Conservation (phyloP, 2,329 filamentous ascomycete genomes). For the Rhynchosporium secalis region DNA sequence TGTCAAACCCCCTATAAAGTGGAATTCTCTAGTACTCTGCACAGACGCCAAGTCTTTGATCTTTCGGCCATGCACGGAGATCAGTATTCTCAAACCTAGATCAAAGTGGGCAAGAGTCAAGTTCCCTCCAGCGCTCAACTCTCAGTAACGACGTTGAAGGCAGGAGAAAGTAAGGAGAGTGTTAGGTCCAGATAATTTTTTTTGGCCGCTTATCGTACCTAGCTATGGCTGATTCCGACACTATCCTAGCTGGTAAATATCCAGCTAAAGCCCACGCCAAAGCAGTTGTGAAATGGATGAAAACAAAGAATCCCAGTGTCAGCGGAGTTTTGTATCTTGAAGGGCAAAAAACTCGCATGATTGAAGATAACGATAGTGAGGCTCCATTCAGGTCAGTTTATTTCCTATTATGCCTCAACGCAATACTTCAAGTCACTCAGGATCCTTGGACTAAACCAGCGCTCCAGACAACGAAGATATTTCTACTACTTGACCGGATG, state of each 20-base stretch:
- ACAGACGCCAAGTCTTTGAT: too few relatives aligned
- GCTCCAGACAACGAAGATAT: constrained; percentile 74
- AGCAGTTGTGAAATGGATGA: constrained; percentile 78
- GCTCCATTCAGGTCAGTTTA: constrained; percentile 69
- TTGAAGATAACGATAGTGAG: constrained; percentile 86
- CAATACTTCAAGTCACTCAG: not conserved
- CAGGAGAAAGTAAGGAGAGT: too few relatives aligned
- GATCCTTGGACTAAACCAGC: constrained; percentile 6
- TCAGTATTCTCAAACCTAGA: too few relatives aligned
- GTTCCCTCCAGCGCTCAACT: too few relatives aligned
- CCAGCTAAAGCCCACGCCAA: constrained; percentile 86
- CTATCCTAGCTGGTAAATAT: constrained; percentile 61
- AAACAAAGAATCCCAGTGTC: constrained; percentile 61
- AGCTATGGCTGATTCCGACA: constrained; percentile 27
- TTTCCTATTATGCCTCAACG: not conserved
- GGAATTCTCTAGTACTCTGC: too few relatives aligned
- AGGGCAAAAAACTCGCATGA: constrained; percentile 74
- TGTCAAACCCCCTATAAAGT: too few relatives aligned
- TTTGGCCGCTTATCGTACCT: not conserved
- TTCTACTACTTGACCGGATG: constrained; percentile 96
- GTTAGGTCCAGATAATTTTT: not conserved
- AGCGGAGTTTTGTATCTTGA: constrained; percentile 85
- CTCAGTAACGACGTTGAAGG: too few relatives aligned
- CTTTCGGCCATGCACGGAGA: too few relatives aligned
- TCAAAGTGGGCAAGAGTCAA: too few relatives aligned